Conservation (phyloP, 371 early-diverging fungal species). For the Actinomucor elegans region DNA sequence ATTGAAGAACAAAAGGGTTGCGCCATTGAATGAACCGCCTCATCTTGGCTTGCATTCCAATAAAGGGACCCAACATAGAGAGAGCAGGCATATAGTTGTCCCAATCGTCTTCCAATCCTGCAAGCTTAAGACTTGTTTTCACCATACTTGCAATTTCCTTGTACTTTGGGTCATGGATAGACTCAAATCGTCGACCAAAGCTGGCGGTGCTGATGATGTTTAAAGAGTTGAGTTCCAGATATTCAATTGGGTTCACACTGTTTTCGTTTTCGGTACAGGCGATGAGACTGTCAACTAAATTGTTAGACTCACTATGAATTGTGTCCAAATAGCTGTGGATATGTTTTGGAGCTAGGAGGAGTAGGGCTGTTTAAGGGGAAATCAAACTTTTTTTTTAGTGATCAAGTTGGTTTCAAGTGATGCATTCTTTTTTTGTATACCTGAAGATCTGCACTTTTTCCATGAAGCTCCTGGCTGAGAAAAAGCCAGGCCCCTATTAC, state of each 20-base stretch:
- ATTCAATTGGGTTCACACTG: background rate
- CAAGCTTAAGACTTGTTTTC: background rate
- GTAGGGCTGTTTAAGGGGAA: too few species aligned
- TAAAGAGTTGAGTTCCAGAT: background rate
- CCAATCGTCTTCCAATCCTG: constrained; percentile 9
- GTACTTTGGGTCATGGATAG: constrained; percentile 14
- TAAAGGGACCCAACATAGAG: background rate
- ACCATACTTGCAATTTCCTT: background rate
- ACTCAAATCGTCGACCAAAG: constrained; percentile 1
- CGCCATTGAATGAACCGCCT: background rate
- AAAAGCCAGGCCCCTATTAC: constrained; percentile 11
- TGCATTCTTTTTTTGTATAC: background rate
- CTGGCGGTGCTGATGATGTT: constrained; percentile 8
- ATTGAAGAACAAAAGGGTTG: background rate
- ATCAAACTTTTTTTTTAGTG: background rate
- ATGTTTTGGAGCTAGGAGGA: constrained; percentile 9
- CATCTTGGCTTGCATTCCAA: background rate
- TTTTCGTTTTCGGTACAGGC: background rate
- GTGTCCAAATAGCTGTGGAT: background rate
- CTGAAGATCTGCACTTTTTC: background rate
- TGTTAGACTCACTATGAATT: background rate
- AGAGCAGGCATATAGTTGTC: constrained; percentile 8
- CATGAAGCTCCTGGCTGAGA: background rate
- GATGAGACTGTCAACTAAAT: background rate
- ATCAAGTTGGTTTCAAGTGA: background rate